phyloP scores from a whole-genome alignment of 805 yeast genomes.

The Starmerella sp. region DNA sequence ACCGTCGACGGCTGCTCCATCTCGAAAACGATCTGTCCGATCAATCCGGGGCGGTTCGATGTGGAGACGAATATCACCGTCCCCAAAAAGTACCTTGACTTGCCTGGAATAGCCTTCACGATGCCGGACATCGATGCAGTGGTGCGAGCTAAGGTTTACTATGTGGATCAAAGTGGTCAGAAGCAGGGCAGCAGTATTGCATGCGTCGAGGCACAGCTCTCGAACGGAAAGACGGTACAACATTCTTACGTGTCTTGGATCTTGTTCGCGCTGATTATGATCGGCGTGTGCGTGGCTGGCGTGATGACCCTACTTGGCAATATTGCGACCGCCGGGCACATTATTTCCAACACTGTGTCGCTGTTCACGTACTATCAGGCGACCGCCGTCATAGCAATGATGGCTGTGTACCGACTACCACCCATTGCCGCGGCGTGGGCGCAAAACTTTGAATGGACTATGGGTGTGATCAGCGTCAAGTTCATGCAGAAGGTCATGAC shows the following conservation, averaged over 20 bases:
- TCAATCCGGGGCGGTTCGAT: conserved; percentile 77
- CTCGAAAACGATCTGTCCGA: conserved; percentile 59
- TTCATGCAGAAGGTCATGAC: conserved; percentile 51
- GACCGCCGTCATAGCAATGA: conserved; percentile 84
- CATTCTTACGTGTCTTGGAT: conserved; percentile 93
- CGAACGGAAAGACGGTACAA: conserved; percentile 89
- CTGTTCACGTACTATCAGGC: conserved; percentile 89
- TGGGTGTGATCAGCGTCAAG: conserved; percentile 69
- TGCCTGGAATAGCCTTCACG: conserved; percentile 79
- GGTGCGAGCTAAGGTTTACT: conserved; percentile 60
- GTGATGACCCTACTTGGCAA: conserved; percentile 79
- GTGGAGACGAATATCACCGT: conserved; percentile 42
- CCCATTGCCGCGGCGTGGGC: conserved; percentile 98
- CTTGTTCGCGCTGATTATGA: conserved; percentile 79
- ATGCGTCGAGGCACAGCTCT: conserved; percentile 78
- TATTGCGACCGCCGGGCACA: conserved; percentile 87
- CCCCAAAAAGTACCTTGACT: conserved; percentile 31
- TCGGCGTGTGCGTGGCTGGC: conserved; percentile 81
- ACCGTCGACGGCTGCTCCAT: conserved; percentile 56
- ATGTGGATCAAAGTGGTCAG: conserved; percentile 34
- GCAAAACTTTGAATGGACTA: conserved; percentile 91
- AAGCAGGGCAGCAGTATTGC: conserved; percentile 43
- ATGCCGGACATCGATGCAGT: conserved; percentile 92
- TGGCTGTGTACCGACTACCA: conserved; percentile 85
- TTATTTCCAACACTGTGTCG: conserved; percentile 91